Percentiles rank a stretch among this genome's conserved stretches.
Evolutionary conservation across 1,284 basidiomycete genomes (phyloP).

Genomic region (Microbotryum silenes-acaulis): DNA sequence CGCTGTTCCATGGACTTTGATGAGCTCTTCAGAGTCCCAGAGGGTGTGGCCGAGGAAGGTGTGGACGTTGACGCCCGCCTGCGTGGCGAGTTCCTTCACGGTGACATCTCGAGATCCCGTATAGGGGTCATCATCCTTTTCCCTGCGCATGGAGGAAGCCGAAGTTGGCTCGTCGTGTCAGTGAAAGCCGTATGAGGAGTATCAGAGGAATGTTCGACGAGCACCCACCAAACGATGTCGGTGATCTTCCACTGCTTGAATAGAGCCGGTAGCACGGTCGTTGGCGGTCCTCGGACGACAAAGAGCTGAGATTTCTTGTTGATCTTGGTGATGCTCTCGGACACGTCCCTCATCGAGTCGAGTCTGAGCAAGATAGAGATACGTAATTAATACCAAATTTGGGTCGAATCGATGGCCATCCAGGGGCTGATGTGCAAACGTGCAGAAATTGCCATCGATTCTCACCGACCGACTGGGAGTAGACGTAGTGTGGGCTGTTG

Average conservation of each 20-base stretch:
- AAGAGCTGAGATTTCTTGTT: conserved; percentile 45
- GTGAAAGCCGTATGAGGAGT: too few relatives aligned
- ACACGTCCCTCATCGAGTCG: conserved; percentile 44
- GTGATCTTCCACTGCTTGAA: conserved; percentile 48
- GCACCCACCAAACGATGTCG: conserved; percentile 46
- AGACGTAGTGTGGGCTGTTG: conserved; percentile 37
- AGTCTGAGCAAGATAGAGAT: not conserved
- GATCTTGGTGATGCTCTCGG: conserved; percentile 40
- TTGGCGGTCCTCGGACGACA: conserved; percentile 47
- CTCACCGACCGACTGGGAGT: conserved; percentile 30
- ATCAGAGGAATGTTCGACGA: not conserved
- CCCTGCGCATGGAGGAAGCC: conserved; percentile 8
- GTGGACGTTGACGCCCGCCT: conserved; percentile 40
- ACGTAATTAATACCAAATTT: too few relatives aligned
- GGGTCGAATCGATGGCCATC: not conserved
- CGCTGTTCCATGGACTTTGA: conserved; percentile 35
- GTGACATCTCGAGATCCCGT: conserved; percentile 35
- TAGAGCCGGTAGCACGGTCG: conserved; percentile 43
- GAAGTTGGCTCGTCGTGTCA: too few relatives aligned
- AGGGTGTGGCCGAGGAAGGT: conserved; percentile 43
- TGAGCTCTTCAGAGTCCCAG: conserved; percentile 39
- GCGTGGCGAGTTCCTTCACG: conserved; percentile 36
- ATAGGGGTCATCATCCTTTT: conserved; percentile 35
- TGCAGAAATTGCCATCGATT: conserved; percentile 49
- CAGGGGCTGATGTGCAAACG: conserved; percentile 30